phyloP scores from a whole-genome alignment of 768 basidiomycete species.

The Rossbeevera mucosa region DNA sequence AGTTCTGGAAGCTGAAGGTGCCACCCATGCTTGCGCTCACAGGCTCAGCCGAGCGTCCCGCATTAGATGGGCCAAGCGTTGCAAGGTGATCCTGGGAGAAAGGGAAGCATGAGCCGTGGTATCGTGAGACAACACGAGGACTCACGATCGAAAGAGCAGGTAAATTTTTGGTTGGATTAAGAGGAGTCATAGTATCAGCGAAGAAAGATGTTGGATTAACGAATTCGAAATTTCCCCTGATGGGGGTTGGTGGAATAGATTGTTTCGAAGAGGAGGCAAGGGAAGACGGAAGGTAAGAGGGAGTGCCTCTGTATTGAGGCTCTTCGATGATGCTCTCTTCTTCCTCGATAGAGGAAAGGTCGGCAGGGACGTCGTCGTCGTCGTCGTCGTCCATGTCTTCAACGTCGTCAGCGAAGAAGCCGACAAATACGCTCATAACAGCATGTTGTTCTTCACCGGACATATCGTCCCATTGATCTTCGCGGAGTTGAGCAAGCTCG shows the following conservation, averaged over 20 bases:
- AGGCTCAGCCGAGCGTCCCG: slow-evolving; percentile 20
- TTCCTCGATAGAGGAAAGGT: slow-evolving; percentile 16
- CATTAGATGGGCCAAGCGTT: slow-evolving; percentile 25
- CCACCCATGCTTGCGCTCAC: slow-evolving; percentile 6
- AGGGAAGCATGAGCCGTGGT: slow-evolving; percentile 2
- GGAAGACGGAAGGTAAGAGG: neutral
- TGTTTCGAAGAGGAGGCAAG: slow-evolving; percentile 7
- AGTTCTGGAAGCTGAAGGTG: slow-evolving; percentile 25
- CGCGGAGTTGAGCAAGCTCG: slow-evolving; percentile 24
- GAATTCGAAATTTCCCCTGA: slow-evolving; percentile 21
- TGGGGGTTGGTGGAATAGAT: slow-evolving; percentile 18
- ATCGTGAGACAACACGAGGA: neutral
- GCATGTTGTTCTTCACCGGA: slow-evolving; percentile 29
- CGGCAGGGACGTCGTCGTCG: slow-evolving; percentile 2
- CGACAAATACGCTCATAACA: slow-evolving; percentile 28
- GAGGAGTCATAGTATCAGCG: slow-evolving; percentile 15
- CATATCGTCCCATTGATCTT: slow-evolving; percentile 32
- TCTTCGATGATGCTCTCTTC: slow-evolving; percentile 20
- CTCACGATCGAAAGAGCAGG: slow-evolving; percentile 31
- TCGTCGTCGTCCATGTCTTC: slow-evolving; percentile 18
- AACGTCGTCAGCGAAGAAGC: slow-evolving; percentile 27
- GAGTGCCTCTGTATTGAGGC: slow-evolving; percentile 3
- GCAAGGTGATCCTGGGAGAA: slow-evolving; percentile 25
- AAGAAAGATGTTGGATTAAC: slow-evolving; percentile 29
- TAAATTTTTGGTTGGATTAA: slow-evolving; percentile 24